These are phyloP conservation scores for Triangularia verruculosa DNA, from an alignment of 2,329 filamentous ascomycete genomes.

Conservation along the genomic window DNA sequence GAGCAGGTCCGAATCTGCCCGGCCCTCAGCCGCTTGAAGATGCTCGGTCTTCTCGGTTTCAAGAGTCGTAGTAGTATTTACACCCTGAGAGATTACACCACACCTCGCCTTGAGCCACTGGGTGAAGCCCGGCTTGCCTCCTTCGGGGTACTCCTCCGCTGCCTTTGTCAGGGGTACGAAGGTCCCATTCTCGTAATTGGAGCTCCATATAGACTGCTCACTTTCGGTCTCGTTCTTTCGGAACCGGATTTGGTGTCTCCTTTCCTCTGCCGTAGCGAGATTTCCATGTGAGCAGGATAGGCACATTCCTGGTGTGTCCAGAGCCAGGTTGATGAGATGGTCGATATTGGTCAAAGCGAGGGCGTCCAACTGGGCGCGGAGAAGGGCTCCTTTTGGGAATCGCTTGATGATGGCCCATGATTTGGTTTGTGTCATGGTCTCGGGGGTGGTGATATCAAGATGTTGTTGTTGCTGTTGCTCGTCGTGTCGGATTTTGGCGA, in stretches of 20 bases:
- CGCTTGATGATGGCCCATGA: constrained; percentile 80
- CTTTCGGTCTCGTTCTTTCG: constrained; percentile 39
- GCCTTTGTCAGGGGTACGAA: constrained; percentile 59
- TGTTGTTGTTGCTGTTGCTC: constrained; percentile 63
- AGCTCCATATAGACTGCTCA: constrained; percentile 60
- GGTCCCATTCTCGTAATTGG: constrained; percentile 57
- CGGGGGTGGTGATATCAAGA: constrained; percentile 51
- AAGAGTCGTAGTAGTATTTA: background rate
- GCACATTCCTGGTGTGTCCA: constrained; percentile 71
- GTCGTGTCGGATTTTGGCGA: constrained; percentile 72
- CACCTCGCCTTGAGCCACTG: constrained; percentile 73
- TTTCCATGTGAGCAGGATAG: constrained; percentile 57
- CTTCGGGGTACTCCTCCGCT: constrained; percentile 71
- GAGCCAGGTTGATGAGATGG: constrained; percentile 61
- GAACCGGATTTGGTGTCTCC: constrained; percentile 59
- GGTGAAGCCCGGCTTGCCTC: constrained; percentile 69
- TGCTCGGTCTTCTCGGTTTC: constrained; percentile 69
- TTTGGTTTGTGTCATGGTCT: constrained; percentile 71
- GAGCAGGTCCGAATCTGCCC: constrained; percentile 62
- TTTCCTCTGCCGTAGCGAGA: constrained; percentile 52
- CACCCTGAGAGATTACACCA: constrained; percentile 57
- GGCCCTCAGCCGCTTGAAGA: constrained; percentile 54
- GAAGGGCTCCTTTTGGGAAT: constrained; percentile 84
- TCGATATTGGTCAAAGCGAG: constrained; percentile 76
- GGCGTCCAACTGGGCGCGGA: constrained; percentile 87